phyloP scores from a whole-genome alignment of 768 basidiomycete species.

The Tulasnella sp. region DNA sequence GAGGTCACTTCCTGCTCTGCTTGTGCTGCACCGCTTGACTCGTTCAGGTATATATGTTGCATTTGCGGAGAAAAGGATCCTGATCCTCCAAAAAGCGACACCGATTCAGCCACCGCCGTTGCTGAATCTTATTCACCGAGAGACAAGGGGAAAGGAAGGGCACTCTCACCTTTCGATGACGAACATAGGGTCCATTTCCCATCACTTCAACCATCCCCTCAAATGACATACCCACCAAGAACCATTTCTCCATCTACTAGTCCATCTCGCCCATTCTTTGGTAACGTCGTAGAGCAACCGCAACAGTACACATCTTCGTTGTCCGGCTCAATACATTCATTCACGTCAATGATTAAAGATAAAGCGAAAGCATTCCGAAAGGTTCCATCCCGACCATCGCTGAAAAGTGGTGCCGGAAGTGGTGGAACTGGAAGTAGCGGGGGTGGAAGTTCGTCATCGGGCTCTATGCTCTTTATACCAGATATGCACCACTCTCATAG shows the following conservation, averaged over 20 bases:
- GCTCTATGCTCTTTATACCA: conserved; percentile 2
- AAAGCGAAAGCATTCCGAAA: conserved; percentile 3
- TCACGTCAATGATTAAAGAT: conserved; percentile 7
- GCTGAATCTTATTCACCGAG: conserved; percentile 23
- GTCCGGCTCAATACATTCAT: no score
- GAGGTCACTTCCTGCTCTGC: conserved; percentile 70
- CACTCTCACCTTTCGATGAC: conserved; percentile 10
- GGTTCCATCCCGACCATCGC: neutral
- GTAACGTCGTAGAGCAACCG: conserved; percentile 1
- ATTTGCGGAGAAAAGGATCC: conserved; percentile 73
- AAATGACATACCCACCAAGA: conserved; percentile 3
- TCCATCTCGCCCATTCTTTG: neutral
- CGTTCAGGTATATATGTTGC: conserved; percentile 81
- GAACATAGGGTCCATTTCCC: conserved; percentile 27
- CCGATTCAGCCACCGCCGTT: neutral
- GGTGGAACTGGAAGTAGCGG: no score
- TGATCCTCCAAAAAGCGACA: conserved; percentile 9
- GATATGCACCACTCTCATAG: neutral
- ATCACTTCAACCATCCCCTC: conserved; percentile 25
- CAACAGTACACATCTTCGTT: no score
- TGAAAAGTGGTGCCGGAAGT: no score
- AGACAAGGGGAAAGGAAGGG: conserved; percentile 37
- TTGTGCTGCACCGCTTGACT: conserved; percentile 60
- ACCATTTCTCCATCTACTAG: conserved; percentile 1
- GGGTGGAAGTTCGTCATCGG: neutral